These are phyloP conservation scores for Mycena leptocephala DNA, from an alignment of 768 basidiomycete genomes.

Conservation along the genomic window DNA sequence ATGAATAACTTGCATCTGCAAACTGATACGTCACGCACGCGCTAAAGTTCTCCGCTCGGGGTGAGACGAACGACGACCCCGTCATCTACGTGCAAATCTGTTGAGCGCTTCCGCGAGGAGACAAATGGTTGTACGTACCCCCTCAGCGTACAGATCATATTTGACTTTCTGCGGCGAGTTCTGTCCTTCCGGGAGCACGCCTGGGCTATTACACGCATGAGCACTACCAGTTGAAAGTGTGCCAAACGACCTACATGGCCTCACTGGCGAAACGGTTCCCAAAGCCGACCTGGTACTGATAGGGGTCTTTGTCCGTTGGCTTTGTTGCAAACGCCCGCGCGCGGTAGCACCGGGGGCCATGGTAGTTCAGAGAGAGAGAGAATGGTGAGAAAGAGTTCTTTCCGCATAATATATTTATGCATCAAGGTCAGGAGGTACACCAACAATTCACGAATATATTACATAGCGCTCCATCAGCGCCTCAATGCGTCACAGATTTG, in stretches of 20 bases:
- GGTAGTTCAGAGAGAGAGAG: slow-evolving; percentile 10
- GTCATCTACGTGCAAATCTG: slow-evolving; percentile 61
- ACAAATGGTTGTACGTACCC: slow-evolving; percentile 53
- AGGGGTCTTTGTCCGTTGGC: slow-evolving; percentile 64
- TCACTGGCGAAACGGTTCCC: slow-evolving; percentile 72
- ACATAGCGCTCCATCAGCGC: background rate
- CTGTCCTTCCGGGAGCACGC: slow-evolving; percentile 70
- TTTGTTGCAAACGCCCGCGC: slow-evolving; percentile 53
- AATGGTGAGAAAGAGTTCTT: background rate
- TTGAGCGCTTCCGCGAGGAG: slow-evolving; percentile 1
- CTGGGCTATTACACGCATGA: slow-evolving; percentile 56
- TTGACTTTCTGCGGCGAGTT: slow-evolving; percentile 76
- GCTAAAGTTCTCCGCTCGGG: slow-evolving; percentile 68
- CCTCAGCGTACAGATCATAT: slow-evolving; percentile 76
- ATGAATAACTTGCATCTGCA: background rate
- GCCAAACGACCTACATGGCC: slow-evolving; percentile 61
- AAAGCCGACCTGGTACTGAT: slow-evolving; percentile 72
- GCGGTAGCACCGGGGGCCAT: slow-evolving; percentile 57
- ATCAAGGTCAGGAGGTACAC: slow-evolving; percentile 8
- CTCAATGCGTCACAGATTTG: background rate
- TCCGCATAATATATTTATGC: background rate
- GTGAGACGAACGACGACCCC: slow-evolving; percentile 73
- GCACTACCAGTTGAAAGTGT: background rate
- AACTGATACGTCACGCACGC: slow-evolving; percentile 57
- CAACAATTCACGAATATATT: background rate